phyloP scores from a whole-genome alignment of 2,329 filamentous ascomycete species.

The Phyllosticta capitalensis region DNA sequence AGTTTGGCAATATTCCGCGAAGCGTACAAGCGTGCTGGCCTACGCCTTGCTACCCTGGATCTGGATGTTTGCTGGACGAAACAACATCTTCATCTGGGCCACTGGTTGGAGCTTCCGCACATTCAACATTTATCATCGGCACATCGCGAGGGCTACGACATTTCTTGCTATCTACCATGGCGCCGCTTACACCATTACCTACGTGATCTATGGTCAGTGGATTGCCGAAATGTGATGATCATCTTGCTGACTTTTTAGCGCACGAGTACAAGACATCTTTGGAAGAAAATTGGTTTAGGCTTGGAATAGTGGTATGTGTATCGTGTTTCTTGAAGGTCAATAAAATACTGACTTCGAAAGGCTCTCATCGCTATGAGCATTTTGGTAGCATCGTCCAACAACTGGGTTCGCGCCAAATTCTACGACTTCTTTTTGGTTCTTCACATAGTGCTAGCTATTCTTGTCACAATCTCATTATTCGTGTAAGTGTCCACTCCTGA shows the following conservation, averaged over 20 bases:
- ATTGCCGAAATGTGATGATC: background rate
- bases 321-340: background rate
- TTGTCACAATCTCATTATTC: constrained; percentile 43
- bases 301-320: background rate
- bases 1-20: constrained; percentile 47
- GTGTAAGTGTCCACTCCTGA: constrained; percentile 30
- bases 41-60: constrained; percentile 55
- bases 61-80: constrained; percentile 59
- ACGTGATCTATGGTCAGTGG: constrained; percentile 20
- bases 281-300: background rate
- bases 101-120: constrained; percentile 61
- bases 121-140: constrained; percentile 59
- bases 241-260: background rate
- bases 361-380: constrained; percentile 36
- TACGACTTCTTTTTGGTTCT: constrained; percentile 36
- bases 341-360: background rate
- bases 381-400: constrained; percentile 38
- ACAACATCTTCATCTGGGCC: constrained; percentile 56
- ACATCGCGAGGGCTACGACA: constrained; percentile 54
- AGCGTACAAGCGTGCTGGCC: constrained; percentile 55
- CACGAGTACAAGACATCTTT: background rate
- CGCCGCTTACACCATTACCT: constrained; percentile 45
- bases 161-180: constrained; percentile 55
- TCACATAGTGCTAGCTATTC: constrained; percentile 31
- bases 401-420: constrained; percentile 42